A percentile compares a stretch with the other conserved stretches of the same genome.
phyloP scores from a whole-genome alignment of 2,329 filamentous ascomycete species.

The Fusarium nematophilum region DNA sequence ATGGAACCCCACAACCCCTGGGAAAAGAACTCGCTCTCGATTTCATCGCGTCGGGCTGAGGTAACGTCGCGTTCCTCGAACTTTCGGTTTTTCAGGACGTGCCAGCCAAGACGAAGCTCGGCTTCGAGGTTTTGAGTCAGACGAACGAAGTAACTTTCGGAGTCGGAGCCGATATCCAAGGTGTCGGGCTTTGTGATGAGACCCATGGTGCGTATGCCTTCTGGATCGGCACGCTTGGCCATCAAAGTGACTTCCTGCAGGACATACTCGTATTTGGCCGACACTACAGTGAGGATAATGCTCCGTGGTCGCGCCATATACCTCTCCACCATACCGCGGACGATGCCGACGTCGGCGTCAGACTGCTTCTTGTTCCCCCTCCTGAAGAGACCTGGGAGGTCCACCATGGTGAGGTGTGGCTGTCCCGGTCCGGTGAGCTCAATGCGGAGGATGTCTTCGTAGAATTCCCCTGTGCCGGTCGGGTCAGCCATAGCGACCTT shows the following conservation, averaged over 20 bases:
- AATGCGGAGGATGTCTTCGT: constrained; percentile 42
- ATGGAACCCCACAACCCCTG: constrained; percentile 30
- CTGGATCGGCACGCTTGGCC: not conserved
- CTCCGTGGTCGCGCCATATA: constrained; percentile 56
- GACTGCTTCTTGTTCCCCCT: constrained; percentile 50
- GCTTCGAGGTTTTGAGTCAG: constrained; percentile 19
- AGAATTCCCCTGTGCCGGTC: constrained; percentile 4
- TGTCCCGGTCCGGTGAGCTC: constrained; percentile 36
- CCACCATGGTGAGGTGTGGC: constrained; percentile 58
- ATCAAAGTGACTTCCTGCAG: constrained; percentile 9
- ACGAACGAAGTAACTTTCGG: constrained; percentile 8
- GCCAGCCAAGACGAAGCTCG: constrained; percentile 31
- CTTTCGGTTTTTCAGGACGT: constrained; percentile 35
- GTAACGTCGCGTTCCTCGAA: constrained; percentile 17
- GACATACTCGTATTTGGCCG: constrained; percentile 51
- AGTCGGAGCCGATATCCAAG: constrained; percentile 6
- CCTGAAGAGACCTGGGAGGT: constrained; percentile 59
- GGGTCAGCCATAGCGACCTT: constrained; percentile 58
- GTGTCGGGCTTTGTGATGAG: constrained; percentile 33
- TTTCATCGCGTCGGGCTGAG: constrained; percentile 22
- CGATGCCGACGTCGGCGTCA: constrained; percentile 46
- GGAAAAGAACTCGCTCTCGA: constrained; percentile 29
- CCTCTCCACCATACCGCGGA: constrained; percentile 50
- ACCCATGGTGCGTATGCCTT: constrained; percentile 18
- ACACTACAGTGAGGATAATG: constrained; percentile 59